Conservation (phyloP, 192 early-diverging fungal species). For the Coemansia sp. region DNA sequence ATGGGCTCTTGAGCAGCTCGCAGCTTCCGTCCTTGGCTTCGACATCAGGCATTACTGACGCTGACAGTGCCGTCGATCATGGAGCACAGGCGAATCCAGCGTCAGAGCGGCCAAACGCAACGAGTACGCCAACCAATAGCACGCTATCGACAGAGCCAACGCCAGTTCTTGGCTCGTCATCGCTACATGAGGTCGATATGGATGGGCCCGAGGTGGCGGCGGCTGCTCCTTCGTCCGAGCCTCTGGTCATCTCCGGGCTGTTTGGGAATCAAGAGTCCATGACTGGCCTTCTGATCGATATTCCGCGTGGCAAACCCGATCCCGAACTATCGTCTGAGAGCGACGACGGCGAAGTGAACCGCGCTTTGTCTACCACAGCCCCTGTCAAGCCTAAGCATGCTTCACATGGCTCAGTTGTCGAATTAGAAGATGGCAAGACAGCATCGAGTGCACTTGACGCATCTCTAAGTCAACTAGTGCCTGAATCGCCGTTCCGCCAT, state of each 20-base stretch:
- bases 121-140: not conserved
- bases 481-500: not conserved
- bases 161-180: not conserved
- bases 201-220: not conserved
- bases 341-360: not conserved
- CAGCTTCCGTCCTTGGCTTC: not conserved
- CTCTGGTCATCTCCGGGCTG: conserved; percentile 3
- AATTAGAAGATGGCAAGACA: not conserved
- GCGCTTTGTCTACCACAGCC: not conserved
- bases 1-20: not conserved
- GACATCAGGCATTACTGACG: not conserved
- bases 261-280: not conserved
- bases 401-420: not conserved
- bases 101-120: not conserved
- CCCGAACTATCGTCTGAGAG: not conserved
- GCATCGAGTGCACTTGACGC: not conserved
- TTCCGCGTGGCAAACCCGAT: not conserved
- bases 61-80: not conserved
- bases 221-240: not conserved
- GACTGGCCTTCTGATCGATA: not conserved
- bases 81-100: not conserved
- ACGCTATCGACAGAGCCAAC: not conserved
- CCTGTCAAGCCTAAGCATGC: not conserved
- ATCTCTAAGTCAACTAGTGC: not conserved
- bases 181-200: not conserved